Base-by-base conservation (phyloP, 2,329 filamentous ascomycete species). In the Alternaria longipes region DNA sequence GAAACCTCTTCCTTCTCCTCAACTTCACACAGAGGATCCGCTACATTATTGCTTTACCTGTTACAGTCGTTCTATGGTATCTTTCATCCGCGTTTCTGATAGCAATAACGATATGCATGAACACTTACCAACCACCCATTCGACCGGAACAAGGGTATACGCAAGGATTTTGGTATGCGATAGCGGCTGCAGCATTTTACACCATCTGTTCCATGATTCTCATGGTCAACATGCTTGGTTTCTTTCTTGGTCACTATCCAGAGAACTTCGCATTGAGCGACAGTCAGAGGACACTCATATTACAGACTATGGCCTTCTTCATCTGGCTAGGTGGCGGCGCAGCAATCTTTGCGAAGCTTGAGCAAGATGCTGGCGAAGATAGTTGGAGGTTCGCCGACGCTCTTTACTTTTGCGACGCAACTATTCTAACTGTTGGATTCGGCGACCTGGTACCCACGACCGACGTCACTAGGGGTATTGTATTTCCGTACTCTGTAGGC, bases 241-340 rank as follows among this genome's bases (percentile, higher is more conserved):
- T 93, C 47, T 86, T 87, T 59, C 80, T 89, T 0, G 89, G 89
- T 0, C 90, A 92, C 67, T 97, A 97, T 70, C 85, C 85, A 7
- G 90, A 92, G 68, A 89, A 93, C 71, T 97, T 97, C 68, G 82
- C 85, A 4, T 83, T 97, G 24, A 94, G 91, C 0, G 87, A 89
- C 54, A 90, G 90, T 62, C 94, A 97, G 77, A 87, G 94, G 9
- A 97, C 92, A 0, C 82, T 97, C 22, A 97, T 97, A 83, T 80
- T 97, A 28, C 94, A 97, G 78, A 97, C 93, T 1, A 96, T 96
- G 78, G 82, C 91, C 56, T 92, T 96, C 73, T 89, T 97, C 53
- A 80, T 92, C 49, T 97, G 95, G 83, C 82, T 97, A 0, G 88
- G 91, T 0, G 79, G 93, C 2, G 94, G 94, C 1, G 92, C 90